phyloP scores from a whole-genome alignment of 2,329 filamentous ascomycete species.

The Arthrobotrys iridis region DNA sequence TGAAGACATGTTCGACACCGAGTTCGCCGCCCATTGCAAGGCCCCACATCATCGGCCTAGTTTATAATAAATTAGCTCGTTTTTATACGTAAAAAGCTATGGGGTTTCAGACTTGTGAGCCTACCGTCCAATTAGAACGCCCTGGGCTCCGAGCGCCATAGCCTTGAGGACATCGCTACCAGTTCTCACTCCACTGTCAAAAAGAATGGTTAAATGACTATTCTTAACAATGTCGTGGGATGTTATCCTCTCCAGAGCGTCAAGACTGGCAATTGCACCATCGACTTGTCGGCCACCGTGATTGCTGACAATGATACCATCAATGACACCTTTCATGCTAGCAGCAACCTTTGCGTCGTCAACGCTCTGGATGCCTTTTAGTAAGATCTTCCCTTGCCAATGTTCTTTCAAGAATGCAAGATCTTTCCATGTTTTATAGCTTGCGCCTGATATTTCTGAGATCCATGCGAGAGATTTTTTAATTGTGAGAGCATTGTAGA shows the following conservation, averaged over 20 bases:
- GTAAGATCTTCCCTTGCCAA: conserved; percentile 45
- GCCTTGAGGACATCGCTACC: conserved; percentile 63
- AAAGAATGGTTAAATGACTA: conserved; percentile 60
- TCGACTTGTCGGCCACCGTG: conserved; percentile 64
- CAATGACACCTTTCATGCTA: conserved; percentile 43
- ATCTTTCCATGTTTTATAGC: conserved; percentile 71
- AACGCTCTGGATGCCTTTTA: conserved; percentile 61
- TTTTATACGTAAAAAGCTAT: background rate
- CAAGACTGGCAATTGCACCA: conserved; percentile 59
- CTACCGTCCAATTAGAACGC: conserved; percentile 63
- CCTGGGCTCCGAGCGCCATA: conserved; percentile 62
- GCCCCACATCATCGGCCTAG: conserved; percentile 52
- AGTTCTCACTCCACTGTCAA: conserved; percentile 62
- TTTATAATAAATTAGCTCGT: background rate
- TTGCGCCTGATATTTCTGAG: conserved; percentile 66
- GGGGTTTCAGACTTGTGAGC: background rate
- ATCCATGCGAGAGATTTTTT: conserved; percentile 68
- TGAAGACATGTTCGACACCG: conserved; percentile 50
- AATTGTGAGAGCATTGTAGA: conserved; percentile 58
- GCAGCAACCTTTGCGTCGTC: conserved; percentile 60
- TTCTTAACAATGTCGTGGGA: conserved; percentile 61
- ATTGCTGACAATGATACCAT: conserved; percentile 63
- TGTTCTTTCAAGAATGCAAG: conserved; percentile 33
- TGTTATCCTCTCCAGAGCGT: conserved; percentile 60
- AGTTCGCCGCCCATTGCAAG: conserved; percentile 50